phyloP scores from a whole-genome alignment of 106 monocot species.

The Dioscorea alata region DNA sequence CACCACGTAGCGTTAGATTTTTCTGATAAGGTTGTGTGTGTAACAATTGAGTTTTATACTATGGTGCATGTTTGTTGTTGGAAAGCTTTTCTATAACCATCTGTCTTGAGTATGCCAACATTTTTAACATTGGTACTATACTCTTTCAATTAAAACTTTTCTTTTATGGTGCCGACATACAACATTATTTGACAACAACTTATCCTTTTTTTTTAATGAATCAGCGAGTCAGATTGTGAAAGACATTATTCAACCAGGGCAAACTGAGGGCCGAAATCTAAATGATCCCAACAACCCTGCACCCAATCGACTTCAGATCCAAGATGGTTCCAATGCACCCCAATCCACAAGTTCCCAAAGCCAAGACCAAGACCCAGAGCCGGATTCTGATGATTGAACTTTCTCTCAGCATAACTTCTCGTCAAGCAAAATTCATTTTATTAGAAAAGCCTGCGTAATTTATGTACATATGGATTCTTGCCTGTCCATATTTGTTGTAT shows the following conservation, averaged over 20 bases:
- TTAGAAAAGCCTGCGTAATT: background rate
- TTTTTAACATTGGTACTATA: background rate
- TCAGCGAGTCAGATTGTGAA: slow-evolving; percentile 19
- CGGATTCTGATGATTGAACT: slow-evolving; percentile 5
- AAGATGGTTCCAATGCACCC: background rate
- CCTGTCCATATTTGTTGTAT: background rate
- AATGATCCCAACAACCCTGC: background rate
- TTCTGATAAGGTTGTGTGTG: too few species aligned
- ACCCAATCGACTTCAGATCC: background rate
- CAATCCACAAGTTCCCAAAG: background rate
- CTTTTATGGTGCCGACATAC: background rate
- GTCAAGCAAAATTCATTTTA: background rate
- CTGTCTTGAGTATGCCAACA: background rate
- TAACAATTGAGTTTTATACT: background rate
- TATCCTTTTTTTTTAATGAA: background rate
- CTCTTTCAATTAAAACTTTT: background rate
- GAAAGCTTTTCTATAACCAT: background rate
- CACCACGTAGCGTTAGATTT: too few species aligned
- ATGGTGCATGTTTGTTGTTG: background rate
- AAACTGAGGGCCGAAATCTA: background rate
- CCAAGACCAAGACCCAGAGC: background rate
- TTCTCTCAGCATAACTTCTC: background rate
- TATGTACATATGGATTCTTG: background rate
- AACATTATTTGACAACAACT: background rate
- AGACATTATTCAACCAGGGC: slow-evolving; percentile 2